phyloP scores from a whole-genome alignment of 345 rosid species.

The Trapa bicornis region DNA sequence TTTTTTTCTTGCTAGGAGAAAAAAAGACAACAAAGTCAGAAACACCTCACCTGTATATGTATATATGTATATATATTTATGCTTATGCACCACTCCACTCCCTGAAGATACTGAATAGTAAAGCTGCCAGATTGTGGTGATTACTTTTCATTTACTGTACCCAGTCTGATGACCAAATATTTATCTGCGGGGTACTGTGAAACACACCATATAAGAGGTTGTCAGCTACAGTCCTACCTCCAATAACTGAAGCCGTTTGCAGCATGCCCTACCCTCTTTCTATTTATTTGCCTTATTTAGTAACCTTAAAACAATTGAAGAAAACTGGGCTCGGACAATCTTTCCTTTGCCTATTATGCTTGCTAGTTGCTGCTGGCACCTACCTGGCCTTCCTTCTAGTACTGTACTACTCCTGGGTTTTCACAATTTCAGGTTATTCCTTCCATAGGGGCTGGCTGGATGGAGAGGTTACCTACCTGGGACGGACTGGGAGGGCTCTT shows the following conservation, averaged over 20 bases:
- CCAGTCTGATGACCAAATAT: conserved; percentile 85
- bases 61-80: too few relatives aligned
- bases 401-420: neutral
- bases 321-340: neutral
- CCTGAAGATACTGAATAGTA: too few relatives aligned
- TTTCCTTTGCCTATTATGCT: neutral
- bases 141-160: conserved; percentile 20
- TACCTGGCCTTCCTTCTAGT: neutral
- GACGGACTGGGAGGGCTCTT: too few relatives aligned
- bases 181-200: conserved; percentile 84
- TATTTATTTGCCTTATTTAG: neutral
- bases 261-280: neutral
- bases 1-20: too few relatives aligned
- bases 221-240: neutral
- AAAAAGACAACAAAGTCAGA: too few relatives aligned
- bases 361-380: neutral
- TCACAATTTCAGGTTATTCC: too few relatives aligned
- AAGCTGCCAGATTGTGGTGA: too few relatives aligned
- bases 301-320: conserved; percentile 3
- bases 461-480: too few relatives aligned
- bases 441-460: too few relatives aligned
- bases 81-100: too few relatives aligned
- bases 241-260: too few relatives aligned
- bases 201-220: neutral
- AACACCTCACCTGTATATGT: too few relatives aligned